Percentiles rank a stretch among this genome's conserved stretches.
phyloP scores from a whole-genome alignment of 441 rosid species.

The Metrosideros polymorpha region DNA sequence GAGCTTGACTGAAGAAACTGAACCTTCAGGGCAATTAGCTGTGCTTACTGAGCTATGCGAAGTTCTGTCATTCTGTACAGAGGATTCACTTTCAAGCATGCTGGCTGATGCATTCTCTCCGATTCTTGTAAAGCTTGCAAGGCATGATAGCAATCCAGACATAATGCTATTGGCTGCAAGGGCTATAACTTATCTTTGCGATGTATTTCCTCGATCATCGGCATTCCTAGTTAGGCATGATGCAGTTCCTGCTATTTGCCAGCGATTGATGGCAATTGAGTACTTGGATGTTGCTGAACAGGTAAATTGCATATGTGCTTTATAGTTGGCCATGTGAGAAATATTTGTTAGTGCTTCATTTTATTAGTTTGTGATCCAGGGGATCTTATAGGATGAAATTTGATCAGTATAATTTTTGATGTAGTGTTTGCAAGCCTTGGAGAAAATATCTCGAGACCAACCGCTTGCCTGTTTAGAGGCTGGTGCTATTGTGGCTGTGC shows the following conservation, averaged over 20 bases:
- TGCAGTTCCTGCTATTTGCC: constrained; percentile 79
- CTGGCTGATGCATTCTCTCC: constrained; percentile 77
- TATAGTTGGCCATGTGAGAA: neutral
- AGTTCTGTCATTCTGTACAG: constrained; percentile 81
- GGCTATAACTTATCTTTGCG: constrained; percentile 90
- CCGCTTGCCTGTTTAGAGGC: constrained; percentile 85
- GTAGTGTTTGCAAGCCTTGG: constrained; percentile 98
- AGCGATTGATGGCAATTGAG: constrained; percentile 66
- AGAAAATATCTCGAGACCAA: constrained; percentile 88
- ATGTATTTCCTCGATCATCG: constrained; percentile 86
- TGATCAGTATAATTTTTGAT: neutral
- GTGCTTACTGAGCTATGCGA: constrained; percentile 87
- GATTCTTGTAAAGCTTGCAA: constrained; percentile 66
- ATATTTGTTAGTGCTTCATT: neutral
- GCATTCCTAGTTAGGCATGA: constrained; percentile 66
- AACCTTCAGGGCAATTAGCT: constrained; percentile 50
- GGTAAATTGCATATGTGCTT: constrained; percentile 25
- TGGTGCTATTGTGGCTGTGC: constrained; percentile 88
- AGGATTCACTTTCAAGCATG: constrained; percentile 58
- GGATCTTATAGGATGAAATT: neutral
- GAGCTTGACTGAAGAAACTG: constrained; percentile 47
- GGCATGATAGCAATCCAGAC: constrained; percentile 53
- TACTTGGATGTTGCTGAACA: constrained; percentile 97
- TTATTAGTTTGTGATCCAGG: neutral
- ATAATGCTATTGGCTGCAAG: constrained; percentile 79